Evolutionary conservation across 2,329 filamentous ascomycete species (phyloP).

Genomic region (Diaporthe nobilis): DNA sequence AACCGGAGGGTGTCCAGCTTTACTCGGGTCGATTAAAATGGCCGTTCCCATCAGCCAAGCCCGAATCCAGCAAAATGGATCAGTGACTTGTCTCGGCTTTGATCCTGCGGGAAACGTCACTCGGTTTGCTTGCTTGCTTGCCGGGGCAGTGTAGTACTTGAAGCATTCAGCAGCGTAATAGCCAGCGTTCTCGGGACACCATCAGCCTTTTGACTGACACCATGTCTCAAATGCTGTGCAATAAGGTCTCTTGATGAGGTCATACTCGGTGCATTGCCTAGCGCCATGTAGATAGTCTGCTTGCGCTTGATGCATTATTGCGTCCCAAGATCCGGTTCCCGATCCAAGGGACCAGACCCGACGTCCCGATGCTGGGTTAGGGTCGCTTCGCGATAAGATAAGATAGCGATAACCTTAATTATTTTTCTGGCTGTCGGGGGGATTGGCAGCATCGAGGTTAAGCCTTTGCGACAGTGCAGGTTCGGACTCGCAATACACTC

Average conservation of each 20-base stretch:
- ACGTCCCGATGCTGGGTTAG: background rate
- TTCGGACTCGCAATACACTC: background rate
- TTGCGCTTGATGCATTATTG: background rate
- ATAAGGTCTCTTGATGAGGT: background rate
- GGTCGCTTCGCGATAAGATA: constrained; percentile 18
- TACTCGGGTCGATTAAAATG: too few relatives aligned
- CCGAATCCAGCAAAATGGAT: background rate
- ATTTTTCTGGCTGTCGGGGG: constrained; percentile 7
- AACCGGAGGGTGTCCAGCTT: background rate
- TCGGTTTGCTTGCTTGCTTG: background rate
- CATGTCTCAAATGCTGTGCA: background rate
- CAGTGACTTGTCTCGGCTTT: background rate
- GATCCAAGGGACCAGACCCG: background rate
- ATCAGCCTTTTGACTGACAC: background rate
- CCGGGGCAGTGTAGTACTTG: background rate
- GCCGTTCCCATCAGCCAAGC: background rate
- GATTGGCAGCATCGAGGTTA: background rate
- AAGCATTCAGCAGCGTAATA: too few relatives aligned
- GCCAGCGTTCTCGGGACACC: background rate
- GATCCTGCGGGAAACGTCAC: background rate
- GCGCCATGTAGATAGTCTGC: background rate
- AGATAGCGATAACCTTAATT: constrained; percentile 40
- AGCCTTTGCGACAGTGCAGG: background rate
- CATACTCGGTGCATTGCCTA: background rate
- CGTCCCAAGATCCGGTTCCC: background rate